Base-by-base conservation (phyloP, 208 protist genomes). In the Paratrypanosoma confusum region DNA sequence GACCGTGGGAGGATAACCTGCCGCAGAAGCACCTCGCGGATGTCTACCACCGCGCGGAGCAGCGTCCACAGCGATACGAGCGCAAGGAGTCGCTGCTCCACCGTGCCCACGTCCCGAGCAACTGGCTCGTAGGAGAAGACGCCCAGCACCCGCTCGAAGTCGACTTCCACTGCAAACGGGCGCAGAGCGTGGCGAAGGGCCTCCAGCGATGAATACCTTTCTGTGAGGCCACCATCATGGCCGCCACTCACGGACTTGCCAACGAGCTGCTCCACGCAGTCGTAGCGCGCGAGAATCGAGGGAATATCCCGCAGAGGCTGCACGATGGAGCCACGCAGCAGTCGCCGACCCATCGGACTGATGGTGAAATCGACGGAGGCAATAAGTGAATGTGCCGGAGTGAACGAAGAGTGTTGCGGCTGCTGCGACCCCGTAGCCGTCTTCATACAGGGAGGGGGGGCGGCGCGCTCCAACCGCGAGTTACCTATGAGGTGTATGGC, bases 291-390 rank as follows among this genome's bases (percentile, higher is more conserved):
- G 38, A 76, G 55, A 33, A 93, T 80, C 7, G 69, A 70, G 8
- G 49, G 35, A 22, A 45, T 18, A 33, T 89, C 71, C 7, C 74
- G 61, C 47, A 93, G 47, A 1, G 83, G 83, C 55, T 93, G 83
- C 18, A 86, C 57, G 13, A 93, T 31, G 6, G 63, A 76, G 25
- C 67, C 65, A 11, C 72, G 70, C 14, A 93, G 58, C 17, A 85
- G 64, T 11, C 83, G 68, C 41, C 73, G 64, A 13, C 83, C 83
- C 65, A 87, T 79, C 21, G 46, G 24, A 32, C 80, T 93, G 48
- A 66, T 57, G 24, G 80, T 56, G 28, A 65, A 63, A n/a, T 75
- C 70, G 2, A 93, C 27, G 2, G 63, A 65, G 25, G 82, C 65
- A 8, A 79, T 57, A 13, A 93, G 63, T 6, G 75, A 16, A 18